phyloP scores from a whole-genome alignment of 139 green algal genomes.

The Ulvella scutata region DNA sequence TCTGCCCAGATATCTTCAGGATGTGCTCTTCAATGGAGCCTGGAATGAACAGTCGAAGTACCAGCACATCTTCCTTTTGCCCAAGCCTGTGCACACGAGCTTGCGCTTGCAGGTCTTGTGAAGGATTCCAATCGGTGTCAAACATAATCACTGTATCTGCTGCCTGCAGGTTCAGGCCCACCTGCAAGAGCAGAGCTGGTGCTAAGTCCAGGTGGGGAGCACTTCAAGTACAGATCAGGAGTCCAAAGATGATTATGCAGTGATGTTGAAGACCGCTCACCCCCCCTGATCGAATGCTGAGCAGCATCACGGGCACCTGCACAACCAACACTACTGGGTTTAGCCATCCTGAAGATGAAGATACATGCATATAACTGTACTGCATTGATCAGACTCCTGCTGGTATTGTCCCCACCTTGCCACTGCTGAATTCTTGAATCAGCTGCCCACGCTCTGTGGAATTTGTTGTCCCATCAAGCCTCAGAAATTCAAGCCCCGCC shows the following conservation, averaged over 20 bases:
- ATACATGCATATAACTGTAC: too few species aligned
- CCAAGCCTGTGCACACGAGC: background rate
- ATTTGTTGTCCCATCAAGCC: background rate
- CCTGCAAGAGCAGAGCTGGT: background rate
- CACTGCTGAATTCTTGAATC: background rate
- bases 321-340: too few species aligned
- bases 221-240: background rate
- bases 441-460: background rate
- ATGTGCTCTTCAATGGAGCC: background rate
- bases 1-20: background rate
- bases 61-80: background rate
- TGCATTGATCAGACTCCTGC: too few species aligned
- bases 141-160: conserved; percentile 48
- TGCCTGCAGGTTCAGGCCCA: background rate
- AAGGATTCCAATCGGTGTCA: conserved; percentile 55
- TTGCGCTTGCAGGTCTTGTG: conserved; percentile 16
- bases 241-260: too few species aligned
- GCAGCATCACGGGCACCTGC: too few species aligned
- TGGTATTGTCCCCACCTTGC: too few species aligned
- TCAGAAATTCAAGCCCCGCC: background rate
- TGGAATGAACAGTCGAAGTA: background rate
- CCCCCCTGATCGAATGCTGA: background rate
- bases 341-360: too few species aligned
- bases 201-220: background rate
- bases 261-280: too few species aligned